A percentile compares a stretch with the other conserved stretches of the same genome.
Conservation (phyloP, 805 yeast genomes). For the Starmerella roubikii region DNA sequence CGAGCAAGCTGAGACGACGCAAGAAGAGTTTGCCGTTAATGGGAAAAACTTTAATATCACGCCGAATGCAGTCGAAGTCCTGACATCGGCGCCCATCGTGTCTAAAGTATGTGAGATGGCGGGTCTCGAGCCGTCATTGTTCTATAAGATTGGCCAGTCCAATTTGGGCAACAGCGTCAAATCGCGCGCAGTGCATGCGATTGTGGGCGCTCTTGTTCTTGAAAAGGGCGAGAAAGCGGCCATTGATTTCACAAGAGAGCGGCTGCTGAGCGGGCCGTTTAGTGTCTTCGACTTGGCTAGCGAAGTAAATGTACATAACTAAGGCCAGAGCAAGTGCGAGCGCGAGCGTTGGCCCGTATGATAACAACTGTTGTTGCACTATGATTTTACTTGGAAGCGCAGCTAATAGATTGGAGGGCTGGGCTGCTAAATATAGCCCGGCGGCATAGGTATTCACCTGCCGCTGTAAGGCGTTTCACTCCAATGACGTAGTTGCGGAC, state of each 20-base stretch:
- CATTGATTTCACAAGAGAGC: constrained; percentile 39
- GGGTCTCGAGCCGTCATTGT: constrained; percentile 21
- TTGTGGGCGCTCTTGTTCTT: constrained; percentile 56
- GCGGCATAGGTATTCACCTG: too few relatives aligned
- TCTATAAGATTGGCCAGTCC: constrained; percentile 20
- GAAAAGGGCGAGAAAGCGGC: constrained; percentile 48
- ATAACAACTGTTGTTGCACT: too few relatives aligned
- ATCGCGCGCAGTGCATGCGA: constrained; percentile 41
- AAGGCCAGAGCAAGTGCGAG: too few relatives aligned
- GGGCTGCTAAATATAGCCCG: too few relatives aligned
- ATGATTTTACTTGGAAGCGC: background rate
- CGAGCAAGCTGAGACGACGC: constrained; percentile 5
- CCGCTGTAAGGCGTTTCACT: too few relatives aligned
- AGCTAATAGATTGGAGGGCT: background rate
- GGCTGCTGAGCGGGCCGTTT: constrained; percentile 29
- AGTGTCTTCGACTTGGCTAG: constrained; percentile 22
- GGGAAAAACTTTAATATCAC: constrained; percentile 24
- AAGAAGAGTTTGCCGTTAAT: constrained; percentile 12
- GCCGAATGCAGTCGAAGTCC: constrained; percentile 21
- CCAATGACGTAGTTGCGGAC: too few relatives aligned
- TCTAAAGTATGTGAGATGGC: constrained; percentile 22
- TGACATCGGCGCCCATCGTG: constrained; percentile 22
- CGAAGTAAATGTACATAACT: constrained; percentile 13
- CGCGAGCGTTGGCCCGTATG: too few relatives aligned
- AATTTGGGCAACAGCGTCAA: constrained; percentile 32